Evolutionary conservation across 225 moss, liverwort and hornwort species (phyloP).

Genomic region (Thuidium tamariscinum): DNA sequence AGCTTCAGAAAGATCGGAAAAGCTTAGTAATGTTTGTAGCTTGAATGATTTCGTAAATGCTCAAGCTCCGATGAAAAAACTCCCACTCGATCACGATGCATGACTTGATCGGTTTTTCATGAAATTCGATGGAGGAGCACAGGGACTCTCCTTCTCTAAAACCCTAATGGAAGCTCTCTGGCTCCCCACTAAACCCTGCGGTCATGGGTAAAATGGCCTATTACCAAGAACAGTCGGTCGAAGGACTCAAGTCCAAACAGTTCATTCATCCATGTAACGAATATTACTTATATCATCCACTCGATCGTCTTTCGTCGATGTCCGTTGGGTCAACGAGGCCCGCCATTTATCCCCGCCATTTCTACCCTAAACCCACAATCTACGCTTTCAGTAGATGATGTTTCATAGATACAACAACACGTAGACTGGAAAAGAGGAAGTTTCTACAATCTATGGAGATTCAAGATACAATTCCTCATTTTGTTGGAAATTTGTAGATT

Average conservation of each 20-base stretch:
- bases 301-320: neutral
- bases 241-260: neutral
- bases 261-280: neutral
- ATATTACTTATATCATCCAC: neutral
- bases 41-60: neutral
- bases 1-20: neutral
- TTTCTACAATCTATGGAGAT: rapidly evolving
- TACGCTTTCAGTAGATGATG: rapidly evolving
- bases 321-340: neutral
- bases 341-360: constrained; percentile 5
- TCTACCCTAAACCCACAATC: neutral
- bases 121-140: neutral
- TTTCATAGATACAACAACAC: neutral
- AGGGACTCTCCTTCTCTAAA: neutral
- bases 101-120: neutral
- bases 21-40: no score
- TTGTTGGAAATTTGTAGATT: neutral
- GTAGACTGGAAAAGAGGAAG: neutral
- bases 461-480: rapidly evolving
- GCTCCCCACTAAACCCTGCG: neutral
- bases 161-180: neutral
- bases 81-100: neutral
- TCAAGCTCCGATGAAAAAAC: neutral
- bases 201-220: neutral
- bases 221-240: neutral